Evolutionary conservation across 108 stramenopile genomes (phyloP), one percentile per base, ranked within the genome.

Genomic region (Skeletonema tropicum): DNA sequence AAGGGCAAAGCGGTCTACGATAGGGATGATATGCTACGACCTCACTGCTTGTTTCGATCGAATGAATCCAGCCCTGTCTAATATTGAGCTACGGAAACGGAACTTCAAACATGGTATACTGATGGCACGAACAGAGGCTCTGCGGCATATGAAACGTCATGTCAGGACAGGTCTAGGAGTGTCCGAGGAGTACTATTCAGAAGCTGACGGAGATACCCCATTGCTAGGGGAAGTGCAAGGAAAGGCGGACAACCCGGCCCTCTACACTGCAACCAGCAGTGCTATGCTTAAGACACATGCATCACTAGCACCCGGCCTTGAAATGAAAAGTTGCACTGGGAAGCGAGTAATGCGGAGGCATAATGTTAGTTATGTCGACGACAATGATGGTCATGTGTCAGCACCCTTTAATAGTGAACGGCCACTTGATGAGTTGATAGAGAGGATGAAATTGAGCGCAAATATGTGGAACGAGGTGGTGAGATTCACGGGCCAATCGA

Each of bases 31-130:
- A 2, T 41, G n/a, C 35, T 17, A 58, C 42, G 75, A 76, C 29
- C 7, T 31, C 12, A 26, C 60, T 12, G 75, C 75, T 1, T 61
- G 66, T 46, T 76, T 52, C 39, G 75, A 76, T 42, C 11, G 67
- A 3, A 77, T 77, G 64, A 33, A 35, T 1, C 71, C 61, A 7
- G 31, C 42, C 7, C 3, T 73, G 15, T 48, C 39, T 1, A 73
- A 62, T 42, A 6, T 49, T 14, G 6, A 41, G 0, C 12, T 46
- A 2, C 32, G 17, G 38, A 60, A 68, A 17, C 60, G 32, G 19
- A n/a, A 58, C 41, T 10, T 17, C 62, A 13, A 55, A 15, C 3
- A 25, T 0, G 35, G 38, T 6, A 35, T 66, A 2, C 14, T 75
- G 4, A 6, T 45, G 0, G 39, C 67, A 1, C 60, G 66, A 26